A percentile compares a stretch with the other conserved stretches of the same genome.
These are phyloP conservation scores for Monosporascus sp. DNA, from an alignment of 2,329 filamentous ascomycete species.

Conservation along the genomic window DNA sequence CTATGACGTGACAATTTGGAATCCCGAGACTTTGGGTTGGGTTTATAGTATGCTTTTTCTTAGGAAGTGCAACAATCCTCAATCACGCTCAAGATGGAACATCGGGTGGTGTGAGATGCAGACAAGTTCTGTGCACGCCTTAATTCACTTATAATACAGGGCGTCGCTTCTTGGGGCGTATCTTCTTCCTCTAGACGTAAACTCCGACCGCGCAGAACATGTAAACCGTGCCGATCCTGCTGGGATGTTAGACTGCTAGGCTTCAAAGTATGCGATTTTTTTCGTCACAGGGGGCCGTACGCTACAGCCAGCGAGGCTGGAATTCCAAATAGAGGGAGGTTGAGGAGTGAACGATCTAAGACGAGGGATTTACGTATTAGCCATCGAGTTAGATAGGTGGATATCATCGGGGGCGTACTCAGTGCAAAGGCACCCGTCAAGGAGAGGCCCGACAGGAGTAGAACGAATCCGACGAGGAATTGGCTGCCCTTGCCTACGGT, in stretches of 20 bases:
- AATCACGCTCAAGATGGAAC: slow-evolving; percentile 14
- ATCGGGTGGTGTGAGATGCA: slow-evolving; percentile 7
- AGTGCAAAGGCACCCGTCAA: slow-evolving; percentile 77
- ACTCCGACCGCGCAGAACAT: slow-evolving; percentile 99
- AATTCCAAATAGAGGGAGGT: slow-evolving; percentile 70
- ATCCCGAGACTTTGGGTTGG: slow-evolving; percentile 13
- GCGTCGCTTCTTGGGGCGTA: slow-evolving; percentile 32
- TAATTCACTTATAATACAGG: slow-evolving; percentile 37
- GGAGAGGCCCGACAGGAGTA: slow-evolving; percentile 67
- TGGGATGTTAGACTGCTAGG: slow-evolving; percentile 7
- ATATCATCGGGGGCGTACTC: slow-evolving; percentile 51
- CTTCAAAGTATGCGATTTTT: slow-evolving; percentile 4
- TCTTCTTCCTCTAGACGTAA: slow-evolving; percentile 69
- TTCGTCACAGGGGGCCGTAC: slow-evolving; percentile 48
- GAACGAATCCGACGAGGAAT: slow-evolving; percentile 71
- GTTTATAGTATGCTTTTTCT: slow-evolving; percentile 1
- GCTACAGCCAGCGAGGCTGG: slow-evolving; percentile 86
- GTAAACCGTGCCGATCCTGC: slow-evolving; percentile 87
- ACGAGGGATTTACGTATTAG: slow-evolving; percentile 10
- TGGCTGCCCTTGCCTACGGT: slow-evolving; percentile 76
- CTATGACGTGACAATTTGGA: slow-evolving; percentile 11
- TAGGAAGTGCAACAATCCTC: slow-evolving; percentile 2
- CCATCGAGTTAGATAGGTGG: neutral
- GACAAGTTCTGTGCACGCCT: slow-evolving; percentile 24
- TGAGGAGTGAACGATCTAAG: slow-evolving; percentile 74